Conservation (phyloP, 2,329 filamentous ascomycete genomes). For the Lasiodiplodia sp. region DNA sequence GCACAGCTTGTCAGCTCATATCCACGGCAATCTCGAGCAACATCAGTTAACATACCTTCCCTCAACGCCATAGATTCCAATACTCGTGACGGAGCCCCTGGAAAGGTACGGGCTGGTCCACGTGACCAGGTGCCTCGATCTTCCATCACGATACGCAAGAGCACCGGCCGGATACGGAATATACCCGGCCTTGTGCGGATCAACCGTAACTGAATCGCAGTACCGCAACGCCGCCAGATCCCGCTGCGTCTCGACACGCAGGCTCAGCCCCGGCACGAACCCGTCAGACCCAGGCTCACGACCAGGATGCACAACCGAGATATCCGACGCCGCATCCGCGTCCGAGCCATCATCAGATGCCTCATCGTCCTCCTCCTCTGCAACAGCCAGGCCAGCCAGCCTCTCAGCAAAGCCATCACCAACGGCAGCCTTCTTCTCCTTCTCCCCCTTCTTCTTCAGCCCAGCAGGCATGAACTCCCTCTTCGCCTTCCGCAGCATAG, state of each 20-base stretch:
- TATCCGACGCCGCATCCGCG: too few species aligned
- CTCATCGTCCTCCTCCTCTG: conserved; percentile 28
- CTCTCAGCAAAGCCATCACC: conserved; percentile 32
- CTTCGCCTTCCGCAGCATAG: conserved; percentile 49
- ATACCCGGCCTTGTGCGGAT: conserved; percentile 58
- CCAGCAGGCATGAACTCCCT: too few species aligned
- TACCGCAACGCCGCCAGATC: conserved; percentile 50
- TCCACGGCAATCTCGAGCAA: too few species aligned
- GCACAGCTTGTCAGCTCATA: neutral
- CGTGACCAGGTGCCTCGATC: conserved; percentile 54
- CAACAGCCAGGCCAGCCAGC: conserved; percentile 38
- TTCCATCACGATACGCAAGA: conserved; percentile 53
- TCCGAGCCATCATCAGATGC: too few species aligned
- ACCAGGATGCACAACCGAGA: too few species aligned
- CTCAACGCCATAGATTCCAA: conserved; percentile 56
- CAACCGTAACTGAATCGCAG: conserved; percentile 57
- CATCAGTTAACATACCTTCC: conserved; percentile 44
- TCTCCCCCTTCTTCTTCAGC: too few species aligned
- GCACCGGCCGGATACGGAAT: conserved; percentile 57
- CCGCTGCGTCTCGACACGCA: conserved; percentile 47
- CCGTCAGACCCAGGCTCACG: conserved; percentile 19
- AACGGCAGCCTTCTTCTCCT: conserved; percentile 36
- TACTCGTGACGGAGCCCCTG: conserved; percentile 49
- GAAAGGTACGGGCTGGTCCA: conserved; percentile 55
- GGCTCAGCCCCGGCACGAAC: conserved; percentile 47